Conservation (phyloP, 352 stramenopile species). For the Globisporangium carolinianum region DNA sequence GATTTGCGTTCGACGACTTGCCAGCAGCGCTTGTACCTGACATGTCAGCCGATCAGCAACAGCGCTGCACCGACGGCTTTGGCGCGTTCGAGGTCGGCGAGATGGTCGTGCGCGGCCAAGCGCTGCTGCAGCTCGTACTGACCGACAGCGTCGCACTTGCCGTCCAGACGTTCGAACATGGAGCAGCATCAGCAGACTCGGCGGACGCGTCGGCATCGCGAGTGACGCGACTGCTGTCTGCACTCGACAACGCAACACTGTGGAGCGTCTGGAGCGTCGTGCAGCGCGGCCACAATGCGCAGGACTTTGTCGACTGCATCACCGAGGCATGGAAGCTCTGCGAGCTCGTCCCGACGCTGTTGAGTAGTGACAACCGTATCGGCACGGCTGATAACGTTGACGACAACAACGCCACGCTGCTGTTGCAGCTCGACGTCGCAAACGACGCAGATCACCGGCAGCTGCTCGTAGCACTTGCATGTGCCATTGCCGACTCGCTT, state of each 20-base stretch:
- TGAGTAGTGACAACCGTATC: background rate
- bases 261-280: constrained; percentile 16
- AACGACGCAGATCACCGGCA: constrained; percentile 16
- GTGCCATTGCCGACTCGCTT: constrained; percentile 24
- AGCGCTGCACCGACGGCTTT: background rate
- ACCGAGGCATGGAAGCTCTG: constrained; percentile 17
- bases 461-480: constrained; percentile 21
- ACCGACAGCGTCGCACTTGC: constrained; percentile 4
- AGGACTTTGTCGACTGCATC: constrained; percentile 11
- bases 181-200: background rate
- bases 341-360: constrained; percentile 12
- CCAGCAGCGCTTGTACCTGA: background rate
- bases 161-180: background rate
- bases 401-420: background rate
- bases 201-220: background rate
- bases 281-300: constrained; percentile 12
- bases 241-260: background rate
- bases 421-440: constrained; percentile 13
- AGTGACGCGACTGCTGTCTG: background rate
- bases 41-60: background rate
- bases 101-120: background rate
- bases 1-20: constrained; percentile 18
- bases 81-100: constrained; percentile 10
- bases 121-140: constrained; percentile 5
- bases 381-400: background rate